Conservation (phyloP, 352 stramenopile genomes). For the Blastocystis sp. region DNA sequence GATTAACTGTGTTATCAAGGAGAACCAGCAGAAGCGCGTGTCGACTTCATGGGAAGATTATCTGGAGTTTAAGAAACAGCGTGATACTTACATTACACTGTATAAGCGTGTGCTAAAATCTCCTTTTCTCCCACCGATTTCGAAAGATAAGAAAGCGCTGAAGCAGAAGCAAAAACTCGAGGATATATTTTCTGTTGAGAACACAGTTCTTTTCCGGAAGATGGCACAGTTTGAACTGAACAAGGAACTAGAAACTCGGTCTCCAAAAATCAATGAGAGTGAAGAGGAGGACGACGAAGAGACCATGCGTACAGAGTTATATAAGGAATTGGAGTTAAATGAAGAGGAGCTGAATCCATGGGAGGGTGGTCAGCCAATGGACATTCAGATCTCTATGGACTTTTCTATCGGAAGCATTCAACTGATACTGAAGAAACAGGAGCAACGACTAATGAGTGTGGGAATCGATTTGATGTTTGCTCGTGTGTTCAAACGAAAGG, state of each 20-base stretch:
- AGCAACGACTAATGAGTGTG: neutral
- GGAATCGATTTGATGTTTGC: neutral
- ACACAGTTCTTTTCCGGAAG: constrained; percentile 60
- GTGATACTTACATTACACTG: constrained; percentile 53
- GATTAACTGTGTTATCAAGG: constrained; percentile 21
- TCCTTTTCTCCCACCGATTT: neutral
- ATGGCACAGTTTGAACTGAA: constrained; percentile 46
- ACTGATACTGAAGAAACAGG: constrained; percentile 32
- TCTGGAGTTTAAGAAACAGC: constrained; percentile 51
- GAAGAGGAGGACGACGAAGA: neutral
- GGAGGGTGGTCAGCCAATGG: constrained; percentile 38
- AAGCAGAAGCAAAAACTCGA: constrained; percentile 53
- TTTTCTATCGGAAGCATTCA: neutral
- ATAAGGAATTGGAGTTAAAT: constrained; percentile 28
- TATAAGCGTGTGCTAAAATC: constrained; percentile 43
- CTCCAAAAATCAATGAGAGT: neutral
- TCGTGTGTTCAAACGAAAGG: constrained; percentile 45
- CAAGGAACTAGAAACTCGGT: neutral
- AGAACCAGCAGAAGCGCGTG: neutral
- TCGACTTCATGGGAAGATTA: constrained; percentile 26
- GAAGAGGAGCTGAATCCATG: constrained; percentile 44
- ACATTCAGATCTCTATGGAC: constrained; percentile 14
- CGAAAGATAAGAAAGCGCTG: constrained; percentile 43
- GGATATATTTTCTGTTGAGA: constrained; percentile 50
- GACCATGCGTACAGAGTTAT: constrained; percentile 22